Evolutionary conservation across 441 rosid genomes (phyloP), one percentile per base, ranked within the genome.

Genomic region (Mallotus repandus): DNA sequence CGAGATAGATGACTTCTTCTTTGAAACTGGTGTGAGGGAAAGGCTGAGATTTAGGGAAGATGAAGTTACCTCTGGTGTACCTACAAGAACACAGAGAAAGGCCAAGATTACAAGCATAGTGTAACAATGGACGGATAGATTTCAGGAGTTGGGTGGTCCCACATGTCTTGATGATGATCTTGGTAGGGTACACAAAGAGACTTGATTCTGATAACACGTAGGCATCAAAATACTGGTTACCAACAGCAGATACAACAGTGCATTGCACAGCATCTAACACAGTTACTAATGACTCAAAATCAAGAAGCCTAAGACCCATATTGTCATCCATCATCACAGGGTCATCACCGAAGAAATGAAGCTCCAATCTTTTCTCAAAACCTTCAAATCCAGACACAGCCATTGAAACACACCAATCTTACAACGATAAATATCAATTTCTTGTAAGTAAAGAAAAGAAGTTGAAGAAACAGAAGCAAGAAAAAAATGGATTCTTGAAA

Each of bases 201-300:
- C 98, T 93, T 7, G 99, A 95, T 76, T 93, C 99, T 2, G 98
- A 96, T 76, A 96, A 84, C 43, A 96, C 97, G 79, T 96, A 96
- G 70, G 99, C 88, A 68, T 96, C 99, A 56, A 96, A 86, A 80
- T 77, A 83, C 15, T 75, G 91, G 74, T 95, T 95, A 0, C 92
- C 97, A 0, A 93, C 90, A 5, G 99, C 97, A 1, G 99, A 91
- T 25, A 95, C 99, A 0, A 95, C 91, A 32, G 94, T 91, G 81
- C 99, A 93, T 79, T 95, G 99, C 8, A 93, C 98, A 0, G 86
- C 87, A 63, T 80, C 76, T n/a, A 95, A 61, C 16, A 93, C 89
- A 50, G 80, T 79, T 54, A 88, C 90, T 7, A 95, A 66, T n/a
- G 95, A 89, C 18, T 86, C 92, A 19, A 90, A 91, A 55, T 84